phyloP scores from a whole-genome alignment of 371 early-diverging fungal species.

The Rhizopus delemar region DNA sequence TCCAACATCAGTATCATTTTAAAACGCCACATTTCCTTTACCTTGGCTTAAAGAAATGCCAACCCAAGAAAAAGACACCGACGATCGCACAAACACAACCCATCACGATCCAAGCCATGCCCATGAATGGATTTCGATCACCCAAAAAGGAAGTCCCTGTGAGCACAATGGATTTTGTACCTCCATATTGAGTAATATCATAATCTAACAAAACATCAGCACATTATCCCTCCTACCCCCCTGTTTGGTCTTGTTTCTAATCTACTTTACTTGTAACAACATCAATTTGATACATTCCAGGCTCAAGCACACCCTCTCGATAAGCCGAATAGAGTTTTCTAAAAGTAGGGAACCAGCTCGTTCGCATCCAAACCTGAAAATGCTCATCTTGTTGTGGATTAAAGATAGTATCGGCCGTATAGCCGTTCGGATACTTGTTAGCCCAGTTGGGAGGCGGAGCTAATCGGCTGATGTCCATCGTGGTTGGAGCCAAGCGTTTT shows the following conservation, averaged over 20 bases:
- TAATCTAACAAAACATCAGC: constrained; percentile 62
- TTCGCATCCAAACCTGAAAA: constrained; percentile 94
- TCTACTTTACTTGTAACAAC: constrained; percentile 54
- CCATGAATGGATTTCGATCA: constrained; percentile 94
- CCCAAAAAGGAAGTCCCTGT: constrained; percentile 94
- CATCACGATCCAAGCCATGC: constrained; percentile 89
- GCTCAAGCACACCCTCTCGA: constrained; percentile 45
- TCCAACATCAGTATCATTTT: constrained; percentile 12
- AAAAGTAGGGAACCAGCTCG: constrained; percentile 88
- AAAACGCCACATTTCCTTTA: constrained; percentile 25
- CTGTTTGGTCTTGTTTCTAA: not conserved
- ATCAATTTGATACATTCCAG: constrained; percentile 59
- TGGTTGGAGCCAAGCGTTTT: constrained; percentile 57
- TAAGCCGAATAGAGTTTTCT: constrained; percentile 84
- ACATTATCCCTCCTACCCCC: too few relatives aligned
- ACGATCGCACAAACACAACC: constrained; percentile 86
- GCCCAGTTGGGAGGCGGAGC: constrained; percentile 72
- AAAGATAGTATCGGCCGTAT: constrained; percentile 56
- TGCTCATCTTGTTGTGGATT: constrained; percentile 72
- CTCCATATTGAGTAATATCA: constrained; percentile 80
- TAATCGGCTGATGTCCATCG: constrained; percentile 43
- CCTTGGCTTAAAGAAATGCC: constrained; percentile 92
- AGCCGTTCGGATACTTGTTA: constrained; percentile 48
- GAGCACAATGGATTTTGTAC: constrained; percentile 92
- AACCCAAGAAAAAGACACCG: constrained; percentile 83